phyloP scores from a whole-genome alignment of 345 rosid genomes.

The Litchi chinensis region DNA sequence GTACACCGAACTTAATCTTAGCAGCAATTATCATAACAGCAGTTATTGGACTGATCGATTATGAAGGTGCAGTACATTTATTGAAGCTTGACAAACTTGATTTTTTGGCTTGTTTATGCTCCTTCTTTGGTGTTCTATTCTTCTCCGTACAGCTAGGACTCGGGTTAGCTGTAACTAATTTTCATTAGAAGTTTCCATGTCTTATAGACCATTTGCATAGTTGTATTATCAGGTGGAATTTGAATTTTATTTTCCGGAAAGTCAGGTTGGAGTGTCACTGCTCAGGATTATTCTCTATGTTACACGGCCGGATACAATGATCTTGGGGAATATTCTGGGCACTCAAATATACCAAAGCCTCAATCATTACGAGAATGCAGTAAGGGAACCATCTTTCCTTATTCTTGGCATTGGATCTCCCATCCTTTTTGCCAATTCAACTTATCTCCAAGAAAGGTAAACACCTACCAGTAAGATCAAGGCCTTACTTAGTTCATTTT shows the following conservation, averaged over 20 bases:
- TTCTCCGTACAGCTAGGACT: slow-evolving; percentile 45
- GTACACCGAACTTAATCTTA: slow-evolving; percentile 39
- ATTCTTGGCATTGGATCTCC: slow-evolving; percentile 29
- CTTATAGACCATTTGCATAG: not conserved
- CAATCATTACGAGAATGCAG: slow-evolving; percentile 4
- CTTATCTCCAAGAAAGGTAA: slow-evolving; percentile 34
- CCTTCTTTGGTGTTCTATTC: slow-evolving; percentile 49
- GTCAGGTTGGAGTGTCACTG: slow-evolving; percentile 30
- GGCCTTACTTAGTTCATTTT: no score
- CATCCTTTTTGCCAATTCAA: slow-evolving; percentile 27
- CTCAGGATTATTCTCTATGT: slow-evolving; percentile 28
- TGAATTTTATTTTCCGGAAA: not conserved
- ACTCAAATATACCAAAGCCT: slow-evolving; percentile 23
- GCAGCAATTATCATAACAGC: slow-evolving; percentile 47
- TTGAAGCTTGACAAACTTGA: slow-evolving; percentile 56
- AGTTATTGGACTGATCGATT: slow-evolving; percentile 42
- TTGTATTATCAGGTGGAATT: not conserved
- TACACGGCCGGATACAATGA: slow-evolving; percentile 25
- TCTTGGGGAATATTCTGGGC: slow-evolving; percentile 31
- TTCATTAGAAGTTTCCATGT: no score
- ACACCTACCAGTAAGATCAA: not conserved
- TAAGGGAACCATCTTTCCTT: slow-evolving; percentile 25
- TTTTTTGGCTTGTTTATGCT: slow-evolving; percentile 37
- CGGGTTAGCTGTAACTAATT: slow-evolving; percentile 36
- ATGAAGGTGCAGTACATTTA: slow-evolving; percentile 26